These are phyloP conservation scores for Extremus antarcticus DNA, from an alignment of 495 filamentous ascomycete species.

Conservation along the genomic window DNA sequence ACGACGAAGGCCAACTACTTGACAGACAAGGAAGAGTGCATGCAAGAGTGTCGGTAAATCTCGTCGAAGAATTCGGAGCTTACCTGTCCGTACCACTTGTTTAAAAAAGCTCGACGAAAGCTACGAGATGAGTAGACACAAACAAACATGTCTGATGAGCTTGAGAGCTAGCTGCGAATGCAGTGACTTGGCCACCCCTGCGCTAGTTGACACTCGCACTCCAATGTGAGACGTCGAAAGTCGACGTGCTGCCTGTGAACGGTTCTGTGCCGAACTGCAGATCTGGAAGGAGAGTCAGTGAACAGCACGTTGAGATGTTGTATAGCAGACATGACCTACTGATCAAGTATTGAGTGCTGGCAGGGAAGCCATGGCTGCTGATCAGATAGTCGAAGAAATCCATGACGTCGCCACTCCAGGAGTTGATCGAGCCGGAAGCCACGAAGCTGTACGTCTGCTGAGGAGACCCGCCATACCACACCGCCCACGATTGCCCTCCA, in stretches of 20 bases:
- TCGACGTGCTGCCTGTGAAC: conserved; percentile 26
- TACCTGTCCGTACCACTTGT: no score
- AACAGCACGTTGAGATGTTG: background rate
- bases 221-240: conserved; percentile 3
- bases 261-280: conserved; percentile 39
- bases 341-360: conserved; percentile 35
- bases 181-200: no score
- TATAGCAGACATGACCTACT: conserved; percentile 27
- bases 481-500: conserved; percentile 29
- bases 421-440: conserved; percentile 24
- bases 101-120: no score
- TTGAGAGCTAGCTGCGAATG: no score
- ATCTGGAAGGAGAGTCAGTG: conserved; percentile 15
- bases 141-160: no score
- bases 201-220: conserved; percentile 1
- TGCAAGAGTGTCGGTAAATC: no score
- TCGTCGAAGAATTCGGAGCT: no score
- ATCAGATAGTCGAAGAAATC: conserved; percentile 36
- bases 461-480: conserved; percentile 33
- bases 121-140: no score
- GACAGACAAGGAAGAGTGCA: no score
- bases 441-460: conserved; percentile 41
- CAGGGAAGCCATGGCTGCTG: conserved; percentile 30
- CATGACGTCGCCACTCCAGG: conserved; percentile 34
- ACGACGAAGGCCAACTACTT: no score